These are phyloP conservation scores for Phytophthora pini DNA, from an alignment of 352 stramenopile genomes.

Conservation along the genomic window DNA sequence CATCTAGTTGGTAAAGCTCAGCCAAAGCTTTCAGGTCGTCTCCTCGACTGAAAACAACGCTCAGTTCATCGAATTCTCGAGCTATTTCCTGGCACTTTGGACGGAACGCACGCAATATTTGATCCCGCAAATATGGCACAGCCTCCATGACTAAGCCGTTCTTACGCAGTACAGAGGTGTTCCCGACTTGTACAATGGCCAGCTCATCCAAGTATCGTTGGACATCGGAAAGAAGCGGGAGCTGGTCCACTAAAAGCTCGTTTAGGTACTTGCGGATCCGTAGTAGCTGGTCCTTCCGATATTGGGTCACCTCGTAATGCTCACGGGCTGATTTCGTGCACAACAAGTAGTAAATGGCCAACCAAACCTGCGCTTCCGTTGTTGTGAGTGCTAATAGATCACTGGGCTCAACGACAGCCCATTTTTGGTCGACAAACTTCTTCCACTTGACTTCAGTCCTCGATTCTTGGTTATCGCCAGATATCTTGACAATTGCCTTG, in stretches of 20 bases:
- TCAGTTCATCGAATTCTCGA: conserved; percentile 52
- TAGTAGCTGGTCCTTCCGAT: conserved; percentile 93
- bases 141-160: conserved; percentile 81
- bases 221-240: conserved; percentile 94
- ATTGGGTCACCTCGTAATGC: conserved; percentile 95
- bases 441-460: conserved; percentile 79
- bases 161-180: conserved; percentile 34
- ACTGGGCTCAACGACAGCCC: conserved; percentile 79
- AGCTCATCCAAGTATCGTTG: conserved; percentile 96
- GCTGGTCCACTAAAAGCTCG: conserved; percentile 94
- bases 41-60: conserved; percentile 46
- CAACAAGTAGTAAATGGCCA: conserved; percentile 95
- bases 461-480: conserved; percentile 13
- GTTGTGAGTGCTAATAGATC: conserved; percentile 94
- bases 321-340: conserved; percentile 92
- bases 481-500: conserved; percentile 43
- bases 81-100: conserved; percentile 49
- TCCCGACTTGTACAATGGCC: conserved; percentile 87
- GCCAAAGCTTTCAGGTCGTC: conserved; percentile 74
- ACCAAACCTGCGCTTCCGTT: conserved; percentile 94
- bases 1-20: conserved; percentile 83
- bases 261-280: conserved; percentile 96
- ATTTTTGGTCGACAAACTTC: conserved; percentile 95
- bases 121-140: conserved; percentile 72
- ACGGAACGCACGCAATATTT: conserved; percentile 54